Evolutionary conservation across 495 filamentous ascomycete species (phyloP).

Genomic region (Xanthoparmelia taractica): DNA sequence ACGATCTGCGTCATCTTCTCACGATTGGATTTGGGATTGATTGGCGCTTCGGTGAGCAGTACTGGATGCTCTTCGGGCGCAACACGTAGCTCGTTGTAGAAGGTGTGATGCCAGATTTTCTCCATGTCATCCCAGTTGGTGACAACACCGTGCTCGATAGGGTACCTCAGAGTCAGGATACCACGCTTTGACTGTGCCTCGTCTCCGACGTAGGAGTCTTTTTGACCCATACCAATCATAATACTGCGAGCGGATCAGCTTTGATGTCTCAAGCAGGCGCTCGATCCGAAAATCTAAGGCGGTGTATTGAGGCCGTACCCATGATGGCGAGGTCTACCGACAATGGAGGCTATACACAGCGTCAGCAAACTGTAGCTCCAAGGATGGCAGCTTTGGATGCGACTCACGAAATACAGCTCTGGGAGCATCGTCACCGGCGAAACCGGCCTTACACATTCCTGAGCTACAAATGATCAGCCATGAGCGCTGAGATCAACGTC

Average conservation of each 20-base stretch:
- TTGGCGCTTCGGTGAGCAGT: constrained; percentile 95
- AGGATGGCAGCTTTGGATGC: not conserved
- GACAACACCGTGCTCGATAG: constrained; percentile 99
- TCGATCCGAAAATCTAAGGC: not conserved
- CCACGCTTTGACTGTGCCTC: constrained; percentile 99
- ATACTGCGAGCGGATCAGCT: constrained; percentile 59
- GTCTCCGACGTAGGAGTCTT: constrained; percentile 99
- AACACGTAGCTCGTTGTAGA: constrained; percentile 99
- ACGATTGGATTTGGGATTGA: constrained; percentile 99
- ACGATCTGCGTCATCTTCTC: constrained; percentile 99
- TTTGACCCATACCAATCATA: constrained; percentile 99
- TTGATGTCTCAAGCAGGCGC: constrained; percentile 12
- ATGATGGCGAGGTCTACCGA: constrained; percentile 99
- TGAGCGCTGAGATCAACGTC: not conserved
- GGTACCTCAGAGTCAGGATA: constrained; percentile 98
- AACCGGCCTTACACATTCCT: constrained; percentile 99
- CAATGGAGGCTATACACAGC: constrained; percentile 73
- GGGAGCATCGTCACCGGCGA: constrained; percentile 99
- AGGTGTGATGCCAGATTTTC: constrained; percentile 99
- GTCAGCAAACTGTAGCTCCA: constrained; percentile 19
- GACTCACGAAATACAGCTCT: constrained; percentile 99
- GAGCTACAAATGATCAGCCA: constrained; percentile 62
- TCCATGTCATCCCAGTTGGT: constrained; percentile 99
- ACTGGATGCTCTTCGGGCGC: constrained; percentile 99
- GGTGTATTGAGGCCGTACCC: constrained; percentile 58